Percentiles rank a stretch among this genome's conserved stretches.
Conservation (phyloP, 495 filamentous ascomycete species). For the Tuber umbilicatum region DNA sequence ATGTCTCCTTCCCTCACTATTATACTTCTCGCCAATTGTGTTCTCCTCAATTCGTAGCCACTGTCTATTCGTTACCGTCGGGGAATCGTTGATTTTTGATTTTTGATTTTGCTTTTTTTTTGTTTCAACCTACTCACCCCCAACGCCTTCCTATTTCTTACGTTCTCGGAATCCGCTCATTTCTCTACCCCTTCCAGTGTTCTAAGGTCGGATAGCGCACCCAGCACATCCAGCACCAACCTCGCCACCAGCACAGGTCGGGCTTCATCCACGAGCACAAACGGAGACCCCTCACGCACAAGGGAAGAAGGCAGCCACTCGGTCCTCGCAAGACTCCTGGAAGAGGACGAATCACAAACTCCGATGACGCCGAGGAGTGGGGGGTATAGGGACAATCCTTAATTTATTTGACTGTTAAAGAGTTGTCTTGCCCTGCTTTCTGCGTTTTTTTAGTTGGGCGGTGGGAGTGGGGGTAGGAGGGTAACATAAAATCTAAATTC, state of each 20-base stretch:
- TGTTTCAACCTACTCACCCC: not conserved
- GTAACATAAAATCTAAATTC: not conserved
- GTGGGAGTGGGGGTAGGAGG: too few relatives aligned
- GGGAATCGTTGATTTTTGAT: constrained; percentile 25
- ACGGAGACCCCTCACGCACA: not conserved
- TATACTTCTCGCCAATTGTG: not conserved
- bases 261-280: not conserved
- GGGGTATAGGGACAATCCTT: not conserved
- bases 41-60: not conserved
- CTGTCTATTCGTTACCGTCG: constrained; percentile 11
- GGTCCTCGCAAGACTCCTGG: not conserved
- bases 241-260: not conserved
- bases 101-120: not conserved
- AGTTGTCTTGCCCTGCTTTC: not conserved
- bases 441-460: not conserved
- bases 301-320: not conserved
- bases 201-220: not conserved
- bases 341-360: not conserved
- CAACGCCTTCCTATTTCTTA: constrained; percentile 4
- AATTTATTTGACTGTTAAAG: not conserved
- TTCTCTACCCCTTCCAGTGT: not conserved
- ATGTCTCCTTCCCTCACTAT: not conserved
- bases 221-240: not conserved
- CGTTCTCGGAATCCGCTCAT: constrained; percentile 7
- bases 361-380: not conserved